phyloP scores from a whole-genome alignment of 2,329 filamentous ascomycete species.

The Pyricularia pennisetigena region DNA sequence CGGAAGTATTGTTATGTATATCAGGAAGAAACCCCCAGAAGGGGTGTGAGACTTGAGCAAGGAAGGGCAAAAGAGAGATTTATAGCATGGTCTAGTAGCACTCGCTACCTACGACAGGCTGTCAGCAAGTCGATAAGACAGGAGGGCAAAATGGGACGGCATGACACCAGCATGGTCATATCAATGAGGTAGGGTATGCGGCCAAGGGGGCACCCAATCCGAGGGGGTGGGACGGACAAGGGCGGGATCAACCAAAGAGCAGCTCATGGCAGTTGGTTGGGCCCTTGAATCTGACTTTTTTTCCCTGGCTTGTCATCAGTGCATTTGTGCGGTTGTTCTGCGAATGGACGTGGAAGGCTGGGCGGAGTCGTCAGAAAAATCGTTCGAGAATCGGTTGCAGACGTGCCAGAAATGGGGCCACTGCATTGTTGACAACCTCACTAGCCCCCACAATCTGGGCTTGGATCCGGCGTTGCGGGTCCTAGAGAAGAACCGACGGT shows the following conservation, averaged over 20 bases:
- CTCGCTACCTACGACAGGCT: slow-evolving; percentile 1
- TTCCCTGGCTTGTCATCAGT: slow-evolving; percentile 22
- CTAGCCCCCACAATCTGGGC: background rate
- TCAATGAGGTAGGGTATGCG: background rate
- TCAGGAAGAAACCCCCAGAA: background rate
- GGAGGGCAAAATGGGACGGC: background rate
- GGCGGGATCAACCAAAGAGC: background rate
- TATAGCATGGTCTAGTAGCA: slow-evolving; percentile 8
- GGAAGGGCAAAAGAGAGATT: slow-evolving; percentile 6
- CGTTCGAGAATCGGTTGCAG: slow-evolving; percentile 17
- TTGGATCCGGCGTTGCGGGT: background rate
- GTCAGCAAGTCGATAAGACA: slow-evolving; percentile 8
- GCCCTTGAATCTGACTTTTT: background rate
- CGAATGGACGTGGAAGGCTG: slow-evolving; percentile 3
- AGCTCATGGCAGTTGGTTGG: background rate
- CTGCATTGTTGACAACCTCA: slow-evolving; percentile 11
- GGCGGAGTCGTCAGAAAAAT: slow-evolving; percentile 18
- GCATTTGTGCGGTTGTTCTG: background rate
- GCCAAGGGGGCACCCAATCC: background rate
- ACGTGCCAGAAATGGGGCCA: slow-evolving; percentile 19
- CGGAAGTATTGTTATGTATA: background rate
- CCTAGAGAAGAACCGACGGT: background rate
- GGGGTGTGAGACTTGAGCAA: slow-evolving; percentile 5
- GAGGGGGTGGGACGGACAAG: background rate
- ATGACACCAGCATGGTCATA: slow-evolving; percentile 10